Base-by-base conservation (phyloP, 2,329 filamentous ascomycete species). In the Acarospora socialis region DNA sequence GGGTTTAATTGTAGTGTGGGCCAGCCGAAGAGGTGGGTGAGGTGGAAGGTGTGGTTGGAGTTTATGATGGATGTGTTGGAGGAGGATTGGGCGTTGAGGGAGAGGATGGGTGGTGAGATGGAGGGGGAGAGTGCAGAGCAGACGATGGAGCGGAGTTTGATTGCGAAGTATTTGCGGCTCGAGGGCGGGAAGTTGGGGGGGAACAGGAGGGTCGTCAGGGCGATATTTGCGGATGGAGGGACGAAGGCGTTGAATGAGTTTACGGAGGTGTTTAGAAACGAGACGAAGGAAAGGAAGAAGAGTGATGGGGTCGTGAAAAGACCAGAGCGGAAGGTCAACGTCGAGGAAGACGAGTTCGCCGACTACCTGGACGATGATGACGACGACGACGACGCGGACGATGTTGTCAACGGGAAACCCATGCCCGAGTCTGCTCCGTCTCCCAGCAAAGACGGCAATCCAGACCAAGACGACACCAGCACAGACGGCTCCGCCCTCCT, bases 1-100 rank as follows among this genome's bases (percentile, higher is more conserved):
- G 79, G 81, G 0, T 84, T 95, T 52, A 90, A 87, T 50, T 95
- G 87, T 57, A 86, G 82, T 31, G 67, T 79, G 2, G 53, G 68
- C 19, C 65, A 87, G 43, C 73, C 73, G 2, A 65, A 69, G 23
- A 68, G 87, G 13, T 95, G 90, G 87, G 67, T 65, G 30, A 68
- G 75, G 47, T 95, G 86, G 84, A 73, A 68, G 44, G 56, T 72
- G 5, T 93, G 83, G 80, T 61, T 95, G 9, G 69, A 76, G 20
- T 75, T 79, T 39, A 78, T 93, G 51, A 53, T 61, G 31, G 53
- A 59, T 9, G 47, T 57, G 1, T 44, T 65, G 1, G 54, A 61
- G 38, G 52, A 49, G 25, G 61, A 65, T 32, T 65, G 60, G 61
- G 38, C 37, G 4, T 47, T 48, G 56, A 14, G 29, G 25, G 12